Conservation (phyloP, 2,329 filamentous ascomycete genomes). For the Paraphaeosphaeria sporulosa region DNA sequence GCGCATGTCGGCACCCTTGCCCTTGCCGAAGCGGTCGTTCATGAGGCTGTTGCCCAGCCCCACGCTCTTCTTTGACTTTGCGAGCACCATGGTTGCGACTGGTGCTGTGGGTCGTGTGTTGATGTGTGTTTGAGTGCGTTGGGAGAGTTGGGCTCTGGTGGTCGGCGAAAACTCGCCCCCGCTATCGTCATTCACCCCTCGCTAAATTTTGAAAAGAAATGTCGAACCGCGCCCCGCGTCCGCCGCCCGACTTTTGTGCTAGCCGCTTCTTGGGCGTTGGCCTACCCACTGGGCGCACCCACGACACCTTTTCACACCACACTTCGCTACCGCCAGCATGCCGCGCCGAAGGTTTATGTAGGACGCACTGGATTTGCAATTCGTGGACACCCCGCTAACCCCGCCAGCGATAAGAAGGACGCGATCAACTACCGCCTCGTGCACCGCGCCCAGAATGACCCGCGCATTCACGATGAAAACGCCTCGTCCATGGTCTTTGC, state of each 20-base stretch:
- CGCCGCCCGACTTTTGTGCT: slow-evolving; percentile 6
- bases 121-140: slow-evolving; percentile 19
- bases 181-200: slow-evolving; percentile 23
- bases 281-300: not conserved
- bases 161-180: slow-evolving; percentile 20
- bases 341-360: slow-evolving; percentile 78
- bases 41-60: slow-evolving; percentile 97
- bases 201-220: slow-evolving; percentile 53
- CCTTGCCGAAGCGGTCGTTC: slow-evolving; percentile 97
- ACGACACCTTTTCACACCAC: not conserved
- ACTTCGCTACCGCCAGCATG: slow-evolving; percentile 64
- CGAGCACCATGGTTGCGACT: slow-evolving; percentile 68
- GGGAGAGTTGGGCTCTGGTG: slow-evolving; percentile 5
- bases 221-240: slow-evolving; percentile 1
- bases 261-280: not conserved
- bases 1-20: slow-evolving; percentile 84
- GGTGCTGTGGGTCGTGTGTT: slow-evolving; percentile 19
- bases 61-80: slow-evolving; percentile 95
- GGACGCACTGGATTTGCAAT: slow-evolving; percentile 34
- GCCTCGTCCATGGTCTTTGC: slow-evolving; percentile 92
- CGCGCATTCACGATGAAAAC: slow-evolving; percentile 89
- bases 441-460: slow-evolving; percentile 96
- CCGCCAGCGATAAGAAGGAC: slow-evolving; percentile 79
- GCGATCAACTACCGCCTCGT: slow-evolving; percentile 94
- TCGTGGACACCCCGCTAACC: slow-evolving; percentile 38